Percentiles rank a stretch among this genome's conserved stretches.
phyloP scores from a whole-genome alignment of 495 filamentous ascomycete genomes.

The Annulohypoxylon maeteangense region DNA sequence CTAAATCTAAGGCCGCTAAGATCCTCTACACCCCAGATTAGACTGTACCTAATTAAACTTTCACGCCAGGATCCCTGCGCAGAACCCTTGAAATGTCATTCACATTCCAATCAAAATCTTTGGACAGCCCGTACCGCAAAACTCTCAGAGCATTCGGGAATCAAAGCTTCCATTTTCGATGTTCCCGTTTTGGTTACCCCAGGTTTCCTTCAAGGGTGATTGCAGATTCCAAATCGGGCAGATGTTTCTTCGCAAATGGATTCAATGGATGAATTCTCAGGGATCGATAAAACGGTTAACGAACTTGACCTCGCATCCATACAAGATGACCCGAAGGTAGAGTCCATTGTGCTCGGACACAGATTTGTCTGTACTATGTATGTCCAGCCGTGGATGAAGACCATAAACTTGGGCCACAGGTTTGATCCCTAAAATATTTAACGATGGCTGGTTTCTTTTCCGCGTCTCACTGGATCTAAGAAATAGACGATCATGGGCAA shows the following conservation, averaged over 20 bases:
- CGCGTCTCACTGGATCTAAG: not conserved
- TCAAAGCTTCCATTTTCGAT: slow-evolving; percentile 25
- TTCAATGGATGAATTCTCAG: slow-evolving; percentile 4
- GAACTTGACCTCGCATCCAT: not conserved
- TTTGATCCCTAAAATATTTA: not conserved
- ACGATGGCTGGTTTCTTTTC: not conserved
- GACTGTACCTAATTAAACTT: slow-evolving; percentile 42
- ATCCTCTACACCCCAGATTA: slow-evolving; percentile 30
- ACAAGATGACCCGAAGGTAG: not conserved
- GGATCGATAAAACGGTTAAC: slow-evolving; percentile 1
- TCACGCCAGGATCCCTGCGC: slow-evolving; percentile 28
- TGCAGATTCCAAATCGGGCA: slow-evolving; percentile 39
- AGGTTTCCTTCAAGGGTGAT: slow-evolving; percentile 34
- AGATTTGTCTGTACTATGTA: no score
- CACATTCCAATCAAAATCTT: slow-evolving; percentile 30
- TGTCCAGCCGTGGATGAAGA: not conserved
- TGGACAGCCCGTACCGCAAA: slow-evolving; percentile 12
- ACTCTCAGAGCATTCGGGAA: slow-evolving; percentile 24
- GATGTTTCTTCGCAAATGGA: not conserved
- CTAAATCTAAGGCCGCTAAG: not conserved
- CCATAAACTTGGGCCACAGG: not conserved
- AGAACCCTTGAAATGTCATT: slow-evolving; percentile 16
- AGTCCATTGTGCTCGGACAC: not conserved
- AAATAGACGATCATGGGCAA: not conserved
- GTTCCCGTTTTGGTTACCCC: slow-evolving; percentile 31